These are phyloP conservation scores for Suillus ampliporus DNA, from an alignment of 768 basidiomycete genomes.

Conservation along the genomic window DNA sequence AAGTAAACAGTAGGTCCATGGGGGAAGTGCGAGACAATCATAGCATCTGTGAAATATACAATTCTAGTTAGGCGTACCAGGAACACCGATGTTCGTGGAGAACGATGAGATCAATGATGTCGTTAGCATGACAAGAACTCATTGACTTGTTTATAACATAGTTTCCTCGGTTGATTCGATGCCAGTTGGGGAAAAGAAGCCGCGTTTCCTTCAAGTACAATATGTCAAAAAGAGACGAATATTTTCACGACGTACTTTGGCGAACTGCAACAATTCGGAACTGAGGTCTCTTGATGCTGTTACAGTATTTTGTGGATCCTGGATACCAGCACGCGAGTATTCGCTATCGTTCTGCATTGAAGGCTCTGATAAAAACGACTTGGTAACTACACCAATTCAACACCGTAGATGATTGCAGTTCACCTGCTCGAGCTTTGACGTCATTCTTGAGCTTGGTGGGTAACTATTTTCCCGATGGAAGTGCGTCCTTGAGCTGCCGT, in stretches of 20 bases:
- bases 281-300: constrained; percentile 98
- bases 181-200: constrained; percentile 94
- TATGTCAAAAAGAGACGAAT: not conserved
- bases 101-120: constrained; percentile 91
- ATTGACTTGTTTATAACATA: constrained; percentile 95
- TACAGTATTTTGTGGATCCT: constrained; percentile 95
- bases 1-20: constrained; percentile 94
- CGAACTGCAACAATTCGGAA: constrained; percentile 91
- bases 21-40: constrained; percentile 95
- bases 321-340: constrained; percentile 90
- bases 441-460: constrained; percentile 89
- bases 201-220: constrained; percentile 89
- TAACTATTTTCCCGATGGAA: constrained; percentile 85
- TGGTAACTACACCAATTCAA: not conserved
- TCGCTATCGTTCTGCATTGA: constrained; percentile 94
- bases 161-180: constrained; percentile 96
- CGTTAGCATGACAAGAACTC: constrained; percentile 93
- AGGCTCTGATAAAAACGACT: constrained; percentile 66
- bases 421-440: constrained; percentile 87
- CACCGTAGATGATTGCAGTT: constrained; percentile 23
- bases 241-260: constrained; percentile 67
- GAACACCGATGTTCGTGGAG: constrained; percentile 96
- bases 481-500: constrained; percentile 88
- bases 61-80: constrained; percentile 53
- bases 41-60: constrained; percentile 63